Evolutionary conservation across 768 basidiomycete species (phyloP), one percentile per base, ranked within the genome.

Genomic region (Suillus alpinus): DNA sequence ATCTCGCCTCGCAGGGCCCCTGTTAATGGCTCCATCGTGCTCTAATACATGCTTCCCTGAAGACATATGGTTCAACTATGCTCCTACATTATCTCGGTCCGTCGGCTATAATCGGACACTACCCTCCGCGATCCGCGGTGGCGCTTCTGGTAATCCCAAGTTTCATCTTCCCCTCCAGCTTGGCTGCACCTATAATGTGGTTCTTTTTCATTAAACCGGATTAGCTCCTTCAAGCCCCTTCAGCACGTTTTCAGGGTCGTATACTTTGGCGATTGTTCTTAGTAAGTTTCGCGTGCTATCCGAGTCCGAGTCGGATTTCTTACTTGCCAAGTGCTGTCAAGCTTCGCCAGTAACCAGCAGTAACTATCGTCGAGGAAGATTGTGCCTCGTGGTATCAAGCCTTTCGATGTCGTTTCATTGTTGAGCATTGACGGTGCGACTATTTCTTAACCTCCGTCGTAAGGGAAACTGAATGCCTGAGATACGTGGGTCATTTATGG

Each of bases 241-340:
- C 14, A 53, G 53, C 37, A 55, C 23, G 53, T 37, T 26, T 39
- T 55, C 53, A 55, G 53, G 53, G 53, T 55, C 53, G 26, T 39
- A 55, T 39, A 18, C 36, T 55, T 39, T 39, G 26, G 16, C 16
- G 1, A 37, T 8, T 23, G 34, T 53, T 34, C 13, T 36, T 36
- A 3, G 12, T 23, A 20, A 36, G 32, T 34, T 23, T 37, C 34
- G 2, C 52, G 29, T 34, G 36, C 10, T 16, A 53, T 26, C 52
- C n/a, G n/a, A 37, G 36, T 53, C 34, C 4, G 20, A 37, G 52
- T 53, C 23, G 4, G 37, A 10, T 53, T 36, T 23, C 36, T 53
- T 37, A 16, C 52, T 8, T 37, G 23, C 37, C 16, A 39, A 26
- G 26, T 3, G 3, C 6, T 26, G 23, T 26, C 44, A 44, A 14